Base-by-base conservation (phyloP, 2,329 filamentous ascomycete genomes). In the Lachnellula subtilissima region DNA sequence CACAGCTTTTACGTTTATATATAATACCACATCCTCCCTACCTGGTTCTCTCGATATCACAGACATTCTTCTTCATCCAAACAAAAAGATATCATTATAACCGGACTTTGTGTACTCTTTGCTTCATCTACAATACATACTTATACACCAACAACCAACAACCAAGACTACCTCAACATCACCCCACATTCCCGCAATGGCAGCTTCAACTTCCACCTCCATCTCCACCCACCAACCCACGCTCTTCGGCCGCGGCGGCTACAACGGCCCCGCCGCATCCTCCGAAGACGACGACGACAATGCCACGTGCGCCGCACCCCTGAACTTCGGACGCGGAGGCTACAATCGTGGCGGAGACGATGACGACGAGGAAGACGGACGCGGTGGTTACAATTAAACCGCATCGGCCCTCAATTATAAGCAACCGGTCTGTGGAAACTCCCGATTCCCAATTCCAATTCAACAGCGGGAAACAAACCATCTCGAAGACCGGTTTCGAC, bases 351-450 rank as follows among this genome's bases (percentile, higher is more conserved):
- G 61, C 9, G 56, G 52, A 5, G 65, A 65, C 48, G 66, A 68
- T n/a, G 67, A 69, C 48, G 65, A 68, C 19, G 65, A 66, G 48
- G 65, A 68, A 48, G 67, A 69, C 51, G 66, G 67, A 58, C 59
- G 67, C 5, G 66, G 67, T 25, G 67, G 66, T 19, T 65, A 66
- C 56, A 66, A 66, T 50, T 66, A 64, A 61, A 61, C 19, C 12
- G 4, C 46, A 25, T 25, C 37, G 7, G 12, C 4, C n/a, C 17
- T 9, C 5, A n/a, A 15, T 42, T 15, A 39, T 42, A 14, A 22
- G 12, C 35, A 1, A 2, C 28, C 28, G 28, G 15, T 46, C 25
- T 15, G 22, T 12, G 3, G 22, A 32, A 32, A 11, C 28, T 32
- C 28, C 28, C 28, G 9, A 47, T 51, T 23, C 17, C 37, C 28